Evolutionary conservation across 306 rosid genomes (phyloP).

Genomic region (Nissolia schottii): DNA sequence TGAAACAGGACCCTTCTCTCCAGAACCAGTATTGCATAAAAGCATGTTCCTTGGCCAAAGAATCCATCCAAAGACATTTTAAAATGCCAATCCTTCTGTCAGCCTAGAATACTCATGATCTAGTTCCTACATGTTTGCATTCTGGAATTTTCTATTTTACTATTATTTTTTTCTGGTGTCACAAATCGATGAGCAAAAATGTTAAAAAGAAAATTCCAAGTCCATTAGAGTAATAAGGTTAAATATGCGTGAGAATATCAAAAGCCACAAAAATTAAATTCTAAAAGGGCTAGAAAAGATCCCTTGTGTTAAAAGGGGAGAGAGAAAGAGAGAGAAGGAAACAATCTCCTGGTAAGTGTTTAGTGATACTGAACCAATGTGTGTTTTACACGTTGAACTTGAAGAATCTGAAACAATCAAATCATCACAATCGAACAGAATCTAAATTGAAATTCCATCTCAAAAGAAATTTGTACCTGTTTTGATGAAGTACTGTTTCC

Average conservation of each 20-base stretch:
- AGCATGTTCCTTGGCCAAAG: background rate
- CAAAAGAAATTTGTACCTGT: slow-evolving; percentile 47
- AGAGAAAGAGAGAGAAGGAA: background rate
- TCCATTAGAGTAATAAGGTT: background rate
- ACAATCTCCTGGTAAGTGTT: background rate
- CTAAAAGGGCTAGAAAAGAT: background rate
- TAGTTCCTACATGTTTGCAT: background rate
- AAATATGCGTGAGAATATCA: background rate
- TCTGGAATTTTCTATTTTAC: background rate
- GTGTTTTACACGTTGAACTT: background rate
- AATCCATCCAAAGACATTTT: background rate
- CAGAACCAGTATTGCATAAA: background rate
- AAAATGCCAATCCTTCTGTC: background rate
- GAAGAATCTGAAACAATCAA: slow-evolving; percentile 18
- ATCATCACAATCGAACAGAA: slow-evolving; percentile 18
- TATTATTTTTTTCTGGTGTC: background rate
- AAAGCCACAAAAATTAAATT: background rate
- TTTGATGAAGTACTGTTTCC: slow-evolving; percentile 45
- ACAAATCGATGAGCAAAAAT: background rate
- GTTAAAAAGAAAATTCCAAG: background rate
- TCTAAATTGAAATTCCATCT: slow-evolving; percentile 21
- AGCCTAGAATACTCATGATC: background rate
- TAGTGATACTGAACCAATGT: background rate
- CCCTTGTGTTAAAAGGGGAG: background rate
- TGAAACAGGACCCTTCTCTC: background rate